Percentiles rank a stretch among this genome's conserved stretches.
Evolutionary conservation across 2,329 filamentous ascomycete genomes (phyloP).

Genomic region (Hymenotorrendiella dingleyae): DNA sequence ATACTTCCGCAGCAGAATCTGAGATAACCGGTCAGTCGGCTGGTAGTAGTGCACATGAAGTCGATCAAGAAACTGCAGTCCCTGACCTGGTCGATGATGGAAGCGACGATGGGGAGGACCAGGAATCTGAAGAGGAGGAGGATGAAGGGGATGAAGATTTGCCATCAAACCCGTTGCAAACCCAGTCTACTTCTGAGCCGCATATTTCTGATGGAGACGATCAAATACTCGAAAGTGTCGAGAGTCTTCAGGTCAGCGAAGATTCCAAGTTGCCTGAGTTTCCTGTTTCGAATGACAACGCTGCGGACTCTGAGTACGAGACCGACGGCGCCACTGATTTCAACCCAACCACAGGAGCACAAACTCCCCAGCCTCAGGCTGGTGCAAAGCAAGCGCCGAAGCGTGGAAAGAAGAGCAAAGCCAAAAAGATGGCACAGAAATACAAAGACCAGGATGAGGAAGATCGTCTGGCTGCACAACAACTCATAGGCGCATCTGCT

Average conservation of each 20-base stretch:
- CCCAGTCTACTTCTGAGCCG: constrained; percentile 11
- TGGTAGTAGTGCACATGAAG: not conserved
- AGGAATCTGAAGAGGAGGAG: constrained; percentile 25
- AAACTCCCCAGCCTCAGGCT: constrained; percentile 28
- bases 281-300: constrained; percentile 30
- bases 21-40: not conserved
- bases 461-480: constrained; percentile 76
- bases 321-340: constrained; percentile 5
- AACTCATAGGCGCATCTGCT: constrained; percentile 72
- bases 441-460: constrained; percentile 95
- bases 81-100: constrained; percentile 12
- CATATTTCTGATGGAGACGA: constrained; percentile 19
- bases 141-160: constrained; percentile 25
- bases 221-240: constrained; percentile 23
- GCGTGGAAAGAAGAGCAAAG: constrained; percentile 74
- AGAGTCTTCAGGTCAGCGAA: constrained; percentile 11
- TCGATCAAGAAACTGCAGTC: not conserved
- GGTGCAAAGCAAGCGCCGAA: constrained; percentile 44
- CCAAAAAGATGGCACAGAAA: constrained; percentile 81
- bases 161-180: constrained; percentile 20
- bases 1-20: not conserved
- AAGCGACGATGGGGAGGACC: constrained; percentile 14
- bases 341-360: constrained; percentile 13
- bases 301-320: constrained; percentile 30
- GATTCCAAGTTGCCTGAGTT: constrained; percentile 14